Evolutionary conservation across 768 basidiomycete species (phyloP), one percentile per base, ranked within the genome.

Genomic region (Pulveroboletus sp.): DNA sequence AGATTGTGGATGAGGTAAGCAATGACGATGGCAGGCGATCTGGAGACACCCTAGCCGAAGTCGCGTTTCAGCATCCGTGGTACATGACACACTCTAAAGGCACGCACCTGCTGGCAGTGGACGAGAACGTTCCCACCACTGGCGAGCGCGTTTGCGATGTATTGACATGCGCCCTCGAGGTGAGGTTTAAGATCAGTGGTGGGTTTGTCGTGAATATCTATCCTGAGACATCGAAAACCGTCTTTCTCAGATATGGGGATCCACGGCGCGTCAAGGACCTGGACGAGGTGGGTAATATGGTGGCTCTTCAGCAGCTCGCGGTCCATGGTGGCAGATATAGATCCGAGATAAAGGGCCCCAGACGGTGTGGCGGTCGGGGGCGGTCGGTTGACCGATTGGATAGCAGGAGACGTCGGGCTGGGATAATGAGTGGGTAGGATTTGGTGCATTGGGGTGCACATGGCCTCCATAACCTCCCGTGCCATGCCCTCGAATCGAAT

Each of bases 371-470:
- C 46, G n/a, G n/a, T n/a, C 11, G 58, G 53, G 17, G 31, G 23
- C 11, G 24, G 32, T 9, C 59, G 46, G 27, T 42, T 37, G 22
- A 59, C 58, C 11, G 61, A 53, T 8, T 55, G 50, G 35, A 61
- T 56, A 5, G 58, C 34, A 13, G 52, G 61, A 3, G 65, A 54
- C 5, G 59, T 41, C 4, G 53, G 32, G 17, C 45, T 40, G 7
- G 61, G 58, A 43, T 65, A 54, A n/a, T 44, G 68, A 27, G 77
- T 46, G 9, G 71, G 75, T 12, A 87, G 72, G 60, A 89, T 79
- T 55, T 78, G 76, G 68, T 89, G 86, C 87, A 89, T 88, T 1
- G 87, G 87, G 0, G 86, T 89, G 71, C 86, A 88, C 82, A 89
- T 86, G 7, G 87, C 83, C 64, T 87, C 83, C 76, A 85, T 81